Percentiles rank a stretch among this genome's conserved stretches.
phyloP scores from a whole-genome alignment of 2,329 filamentous ascomycete species.

The Colletotrichum phormii region DNA sequence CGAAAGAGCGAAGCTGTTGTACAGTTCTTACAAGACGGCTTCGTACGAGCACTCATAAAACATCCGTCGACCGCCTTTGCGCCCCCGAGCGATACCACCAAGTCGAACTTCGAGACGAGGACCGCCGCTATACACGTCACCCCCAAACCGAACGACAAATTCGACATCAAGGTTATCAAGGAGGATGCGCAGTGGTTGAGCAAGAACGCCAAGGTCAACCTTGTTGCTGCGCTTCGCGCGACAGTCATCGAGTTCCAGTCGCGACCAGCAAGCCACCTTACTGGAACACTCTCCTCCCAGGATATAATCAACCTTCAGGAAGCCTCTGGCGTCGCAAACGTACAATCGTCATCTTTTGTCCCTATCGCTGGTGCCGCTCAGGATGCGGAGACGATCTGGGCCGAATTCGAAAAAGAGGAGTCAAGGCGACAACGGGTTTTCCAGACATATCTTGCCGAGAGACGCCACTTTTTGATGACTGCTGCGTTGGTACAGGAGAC shows the following conservation, averaged over 20 bases:
- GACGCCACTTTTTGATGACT: constrained; percentile 74
- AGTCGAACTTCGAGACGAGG: constrained; percentile 81
- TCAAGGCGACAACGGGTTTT: constrained; percentile 76
- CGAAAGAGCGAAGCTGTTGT: constrained; percentile 66
- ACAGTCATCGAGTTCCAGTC: constrained; percentile 87
- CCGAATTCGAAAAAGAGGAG: constrained; percentile 71
- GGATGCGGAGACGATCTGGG: constrained; percentile 66
- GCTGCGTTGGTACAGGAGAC: constrained; percentile 67
- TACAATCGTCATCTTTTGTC: constrained; percentile 67
- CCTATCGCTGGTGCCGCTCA: constrained; percentile 61
- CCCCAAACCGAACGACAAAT: constrained; percentile 72
- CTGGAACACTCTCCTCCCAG: constrained; percentile 79
- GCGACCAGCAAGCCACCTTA: constrained; percentile 78
- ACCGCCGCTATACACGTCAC: constrained; percentile 89
- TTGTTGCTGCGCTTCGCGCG: constrained; percentile 84
- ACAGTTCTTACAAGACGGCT: constrained; percentile 77
- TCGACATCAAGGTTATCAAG: constrained; percentile 84
- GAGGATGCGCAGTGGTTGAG: constrained; percentile 89
- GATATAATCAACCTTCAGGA: constrained; percentile 82
- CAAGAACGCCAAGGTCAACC: constrained; percentile 80
- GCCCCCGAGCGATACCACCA: constrained; percentile 70
- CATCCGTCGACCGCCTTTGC: constrained; percentile 77
- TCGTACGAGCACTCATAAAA: constrained; percentile 75
- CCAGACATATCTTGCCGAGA: constrained; percentile 77
- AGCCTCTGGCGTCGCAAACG: constrained; percentile 74